Percentiles rank a stretch among this genome's conserved stretches.
Evolutionary conservation across 805 yeast species (phyloP).

Genomic region (Lipomyces mesembrius): DNA sequence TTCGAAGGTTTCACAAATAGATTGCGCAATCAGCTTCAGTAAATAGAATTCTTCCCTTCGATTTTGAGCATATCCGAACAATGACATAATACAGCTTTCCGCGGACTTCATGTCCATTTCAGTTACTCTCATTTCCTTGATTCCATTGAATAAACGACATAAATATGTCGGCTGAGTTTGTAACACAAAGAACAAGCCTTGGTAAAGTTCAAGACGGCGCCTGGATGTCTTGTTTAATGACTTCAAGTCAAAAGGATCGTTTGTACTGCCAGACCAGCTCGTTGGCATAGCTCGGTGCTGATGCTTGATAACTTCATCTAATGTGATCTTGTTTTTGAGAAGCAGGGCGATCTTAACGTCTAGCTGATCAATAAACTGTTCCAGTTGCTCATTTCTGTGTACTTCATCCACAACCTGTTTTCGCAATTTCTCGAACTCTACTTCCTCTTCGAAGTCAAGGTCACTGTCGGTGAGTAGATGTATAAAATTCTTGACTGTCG

Average conservation of each 20-base stretch:
- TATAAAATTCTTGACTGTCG: constrained; percentile 77
- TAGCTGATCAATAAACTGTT: constrained; percentile 72
- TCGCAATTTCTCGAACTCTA: constrained; percentile 66
- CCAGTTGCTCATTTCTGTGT: constrained; percentile 70
- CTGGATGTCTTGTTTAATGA: constrained; percentile 49
- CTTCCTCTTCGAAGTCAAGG: constrained; percentile 74
- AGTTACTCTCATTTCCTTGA: constrained; percentile 40
- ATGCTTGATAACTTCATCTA: constrained; percentile 66
- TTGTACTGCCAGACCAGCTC: constrained; percentile 36
- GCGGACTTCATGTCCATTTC: constrained; percentile 46
- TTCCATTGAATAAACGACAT: constrained; percentile 54
- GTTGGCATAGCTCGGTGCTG: constrained; percentile 46
- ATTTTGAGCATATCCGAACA: constrained; percentile 48
- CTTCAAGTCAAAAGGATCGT: constrained; percentile 47
- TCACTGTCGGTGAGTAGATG: constrained; percentile 73
- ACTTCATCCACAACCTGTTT: constrained; percentile 73
- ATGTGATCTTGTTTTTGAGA: constrained; percentile 75
- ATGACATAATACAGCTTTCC: constrained; percentile 44
- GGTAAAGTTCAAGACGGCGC: constrained; percentile 66
- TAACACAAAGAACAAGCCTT: constrained; percentile 74
- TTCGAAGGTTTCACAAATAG: constrained; percentile 41
- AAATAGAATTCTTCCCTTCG: constrained; percentile 74
- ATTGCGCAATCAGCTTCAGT: constrained; percentile 57
- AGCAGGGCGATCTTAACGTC: constrained; percentile 78
- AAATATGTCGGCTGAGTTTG: constrained; percentile 84